phyloP scores from a whole-genome alignment of 164 flowering plant species.

The Buxus sempervirens region DNA sequence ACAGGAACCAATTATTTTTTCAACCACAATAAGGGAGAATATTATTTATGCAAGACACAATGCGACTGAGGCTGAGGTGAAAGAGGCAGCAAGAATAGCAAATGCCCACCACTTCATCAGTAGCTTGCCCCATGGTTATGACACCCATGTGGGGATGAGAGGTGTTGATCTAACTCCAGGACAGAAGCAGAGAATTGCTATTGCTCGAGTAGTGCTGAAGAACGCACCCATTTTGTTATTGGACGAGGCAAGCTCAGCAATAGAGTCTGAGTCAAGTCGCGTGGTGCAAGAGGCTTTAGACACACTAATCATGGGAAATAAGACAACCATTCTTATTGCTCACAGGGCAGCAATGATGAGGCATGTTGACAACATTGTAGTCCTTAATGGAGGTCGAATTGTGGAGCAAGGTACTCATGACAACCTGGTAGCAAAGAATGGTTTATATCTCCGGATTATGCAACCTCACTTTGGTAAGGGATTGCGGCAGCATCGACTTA shows the following conservation, averaged over 20 bases:
- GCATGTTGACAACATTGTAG: conserved; percentile 97
- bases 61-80: conserved; percentile 94
- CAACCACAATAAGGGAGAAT: conserved; percentile 90
- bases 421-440: conserved; percentile 68
- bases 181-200: conserved; percentile 95
- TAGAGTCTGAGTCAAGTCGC: conserved; percentile 97
- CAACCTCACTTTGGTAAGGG: conserved; percentile 95
- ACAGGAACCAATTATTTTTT: conserved; percentile 93
- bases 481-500: conserved; percentile 73
- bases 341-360: conserved; percentile 98
- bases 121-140: conserved; percentile 95
- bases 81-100: conserved; percentile 97
- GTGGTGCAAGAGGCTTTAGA: conserved; percentile 98
- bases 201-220: conserved; percentile 92
- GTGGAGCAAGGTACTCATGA: conserved; percentile 96
- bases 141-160: conserved; percentile 96
- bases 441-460: conserved; percentile 87
- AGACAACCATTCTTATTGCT: conserved; percentile 90
- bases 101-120: conserved; percentile 98
- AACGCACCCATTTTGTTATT: conserved; percentile 89
- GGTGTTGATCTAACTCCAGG: conserved; percentile 96
- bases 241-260: conserved; percentile 94
- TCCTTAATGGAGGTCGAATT: conserved; percentile 87
- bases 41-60: conserved; percentile 96
- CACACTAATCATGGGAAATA: conserved; percentile 94